These are phyloP conservation scores for Albifimbria verrucaria DNA, from an alignment of 2,329 filamentous ascomycete genomes.

Conservation along the genomic window DNA sequence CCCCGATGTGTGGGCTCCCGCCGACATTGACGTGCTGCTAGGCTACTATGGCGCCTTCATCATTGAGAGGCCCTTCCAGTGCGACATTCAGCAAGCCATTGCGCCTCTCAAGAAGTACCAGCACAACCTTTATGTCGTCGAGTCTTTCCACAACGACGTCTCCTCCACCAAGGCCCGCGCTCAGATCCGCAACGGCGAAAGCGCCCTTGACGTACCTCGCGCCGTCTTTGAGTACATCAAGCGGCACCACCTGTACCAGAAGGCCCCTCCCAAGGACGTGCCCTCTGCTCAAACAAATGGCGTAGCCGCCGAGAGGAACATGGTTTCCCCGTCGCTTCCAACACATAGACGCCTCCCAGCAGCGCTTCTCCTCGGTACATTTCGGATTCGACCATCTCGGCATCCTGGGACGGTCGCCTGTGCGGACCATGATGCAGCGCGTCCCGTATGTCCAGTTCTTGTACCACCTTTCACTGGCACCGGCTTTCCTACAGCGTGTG, in stretches of 20 bases:
- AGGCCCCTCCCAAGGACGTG: neutral
- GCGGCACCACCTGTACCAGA: neutral
- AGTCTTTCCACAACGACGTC: conserved; percentile 9
- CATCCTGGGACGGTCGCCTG: too few relatives aligned
- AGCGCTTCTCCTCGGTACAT: neutral
- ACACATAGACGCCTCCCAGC: neutral
- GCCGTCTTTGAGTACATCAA: neutral
- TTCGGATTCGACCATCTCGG: neutral
- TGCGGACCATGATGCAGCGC: too few relatives aligned
- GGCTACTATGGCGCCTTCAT: conserved; percentile 81
- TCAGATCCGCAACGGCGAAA: neutral
- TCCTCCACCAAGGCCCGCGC: neutral
- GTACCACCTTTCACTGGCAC: neutral
- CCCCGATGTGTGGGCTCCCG: conserved; percentile 74
- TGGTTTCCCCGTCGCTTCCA: neutral
- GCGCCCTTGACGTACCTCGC: neutral
- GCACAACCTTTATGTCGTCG: conserved; percentile 80
- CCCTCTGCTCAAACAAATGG: neutral
- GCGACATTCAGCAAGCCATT: conserved; percentile 83
- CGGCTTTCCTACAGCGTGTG: neutral
- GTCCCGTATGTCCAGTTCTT: neutral
- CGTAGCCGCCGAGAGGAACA: neutral
- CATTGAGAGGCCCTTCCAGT: conserved; percentile 75
- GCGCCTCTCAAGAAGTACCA: conserved; percentile 79
- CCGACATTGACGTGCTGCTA: conserved; percentile 85